Conservation (phyloP, 2,329 filamentous ascomycete species). For the Nectriaceae sp. region DNA sequence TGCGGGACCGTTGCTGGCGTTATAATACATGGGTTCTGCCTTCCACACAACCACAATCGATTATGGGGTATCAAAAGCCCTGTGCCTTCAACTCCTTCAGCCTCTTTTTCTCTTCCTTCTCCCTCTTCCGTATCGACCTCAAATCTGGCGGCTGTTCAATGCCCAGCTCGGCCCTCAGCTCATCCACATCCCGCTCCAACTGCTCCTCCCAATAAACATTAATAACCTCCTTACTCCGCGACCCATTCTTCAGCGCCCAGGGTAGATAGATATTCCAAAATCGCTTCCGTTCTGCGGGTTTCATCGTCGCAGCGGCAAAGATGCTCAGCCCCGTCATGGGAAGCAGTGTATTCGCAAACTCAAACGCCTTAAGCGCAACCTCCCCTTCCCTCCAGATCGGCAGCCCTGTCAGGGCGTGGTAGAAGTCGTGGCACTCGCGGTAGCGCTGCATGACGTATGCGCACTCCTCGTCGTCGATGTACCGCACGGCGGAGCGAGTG, state of each 20-base stretch:
- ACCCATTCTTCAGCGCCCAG: constrained; percentile 86
- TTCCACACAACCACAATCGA: background rate
- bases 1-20: too few relatives aligned
- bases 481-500: constrained; percentile 78
- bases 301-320: constrained; percentile 83
- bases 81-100: constrained; percentile 49
- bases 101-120: constrained; percentile 68
- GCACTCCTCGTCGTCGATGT: constrained; percentile 93
- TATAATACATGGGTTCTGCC: too few relatives aligned
- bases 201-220: constrained; percentile 99
- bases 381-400: constrained; percentile 94
- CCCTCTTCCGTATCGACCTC: constrained; percentile 71
- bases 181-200: constrained; percentile 79
- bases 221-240: constrained; percentile 76
- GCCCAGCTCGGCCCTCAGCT: constrained; percentile 71
- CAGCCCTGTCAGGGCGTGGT: constrained; percentile 89
- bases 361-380: constrained; percentile 95
- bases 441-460: constrained; percentile 99
- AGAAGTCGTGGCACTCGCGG: constrained; percentile 96
- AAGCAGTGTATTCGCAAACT: constrained; percentile 90
- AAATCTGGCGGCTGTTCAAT: constrained; percentile 90
- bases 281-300: constrained; percentile 73
- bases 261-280: constrained; percentile 80
- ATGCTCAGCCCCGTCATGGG: constrained; percentile 93
- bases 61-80: constrained; percentile 17